Base-by-base conservation (phyloP, 2,329 filamentous ascomycete genomes). In the Pseudovirgaria hyperparasitica region DNA sequence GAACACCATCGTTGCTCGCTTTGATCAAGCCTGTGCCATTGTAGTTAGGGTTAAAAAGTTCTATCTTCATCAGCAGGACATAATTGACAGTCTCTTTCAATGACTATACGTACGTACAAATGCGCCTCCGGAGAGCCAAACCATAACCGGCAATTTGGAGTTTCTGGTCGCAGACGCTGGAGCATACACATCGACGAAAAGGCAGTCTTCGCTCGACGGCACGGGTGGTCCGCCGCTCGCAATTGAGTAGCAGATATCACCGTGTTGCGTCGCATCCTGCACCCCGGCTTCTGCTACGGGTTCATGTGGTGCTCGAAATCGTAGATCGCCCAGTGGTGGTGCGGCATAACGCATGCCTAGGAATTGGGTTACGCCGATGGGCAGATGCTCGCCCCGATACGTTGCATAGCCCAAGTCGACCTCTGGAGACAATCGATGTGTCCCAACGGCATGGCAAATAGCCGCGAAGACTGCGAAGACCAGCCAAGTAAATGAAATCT, bases 281-380 rank as follows among this genome's bases (percentile, higher is more conserved):
- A n/a, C n/a, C n/a, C n/a, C n/a, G n/a, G n/a, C n/a, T n/a, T n/a
- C n/a, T n/a, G n/a, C n/a, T n/a, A n/a, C n/a, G n/a, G 77, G 75
- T 43, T 77, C 70, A 38, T 63, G 53, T 0, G 79, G 76, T 7
- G 68, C 67, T 30, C 60, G 57, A 43, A 82, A 84, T n/a, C 79
- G 65, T 33, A 80, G 43, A 6, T 65, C 40, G 2, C 70, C 74
- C 2, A 77, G 29, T 0, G 79, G 79, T 9, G 77, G 59, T 5
- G 75, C 72, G 2, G 80, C 81, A 55, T 72, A 90, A 22, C 78
- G 70, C 36, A 90, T 70, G 2, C 79, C 81, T 6, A 82, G 63
- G 77, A 78, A 87, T 48, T 76, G 65, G 3, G 67, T 72, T 25
- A 84, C 56, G 1, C 73, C 76, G 38, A 69, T 68, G 0, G 51